Conservation (phyloP, 306 rosid species). For the Trichosanthes truncata region DNA sequence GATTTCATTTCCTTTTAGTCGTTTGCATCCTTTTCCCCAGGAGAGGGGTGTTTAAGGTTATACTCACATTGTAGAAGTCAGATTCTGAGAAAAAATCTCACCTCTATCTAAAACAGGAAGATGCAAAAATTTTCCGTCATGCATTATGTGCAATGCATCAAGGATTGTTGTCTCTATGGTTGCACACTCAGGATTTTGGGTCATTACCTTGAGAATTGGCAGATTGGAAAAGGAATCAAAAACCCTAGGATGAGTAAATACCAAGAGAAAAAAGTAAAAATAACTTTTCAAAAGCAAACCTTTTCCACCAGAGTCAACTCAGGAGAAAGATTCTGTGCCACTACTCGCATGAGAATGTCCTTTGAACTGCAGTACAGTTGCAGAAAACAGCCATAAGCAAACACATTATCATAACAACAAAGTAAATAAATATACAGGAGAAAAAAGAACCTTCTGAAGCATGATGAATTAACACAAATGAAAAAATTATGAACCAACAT, state of each 20-base stretch:
- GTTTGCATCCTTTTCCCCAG: not conserved
- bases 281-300: conserved; percentile 12
- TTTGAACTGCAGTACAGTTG: conserved; percentile 56
- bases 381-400: conserved; percentile 15
- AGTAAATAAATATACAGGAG: not conserved
- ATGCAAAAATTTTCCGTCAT: conserved; percentile 86
- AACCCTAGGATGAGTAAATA: not conserved
- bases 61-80: conserved; percentile 10
- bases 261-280: not conserved
- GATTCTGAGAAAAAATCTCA: conserved; percentile 14
- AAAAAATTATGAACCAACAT: not conserved
- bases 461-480: not conserved
- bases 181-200: conserved; percentile 88
- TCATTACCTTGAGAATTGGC: conserved; percentile 61
- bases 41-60: not conserved
- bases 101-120: conserved; percentile 92
- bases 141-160: conserved; percentile 89
- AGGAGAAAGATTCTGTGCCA: conserved; percentile 81
- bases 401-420: conserved; percentile 6
- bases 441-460: not conserved
- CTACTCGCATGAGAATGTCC: conserved; percentile 92
- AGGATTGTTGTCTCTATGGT: conserved; percentile 74
- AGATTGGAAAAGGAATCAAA: not conserved
- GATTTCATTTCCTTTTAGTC: not conserved
- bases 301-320: conserved; percentile 91